These are phyloP conservation scores for Plasmodium fragile DNA, from an alignment of 169 alveolate genomes.

Conservation along the genomic window DNA sequence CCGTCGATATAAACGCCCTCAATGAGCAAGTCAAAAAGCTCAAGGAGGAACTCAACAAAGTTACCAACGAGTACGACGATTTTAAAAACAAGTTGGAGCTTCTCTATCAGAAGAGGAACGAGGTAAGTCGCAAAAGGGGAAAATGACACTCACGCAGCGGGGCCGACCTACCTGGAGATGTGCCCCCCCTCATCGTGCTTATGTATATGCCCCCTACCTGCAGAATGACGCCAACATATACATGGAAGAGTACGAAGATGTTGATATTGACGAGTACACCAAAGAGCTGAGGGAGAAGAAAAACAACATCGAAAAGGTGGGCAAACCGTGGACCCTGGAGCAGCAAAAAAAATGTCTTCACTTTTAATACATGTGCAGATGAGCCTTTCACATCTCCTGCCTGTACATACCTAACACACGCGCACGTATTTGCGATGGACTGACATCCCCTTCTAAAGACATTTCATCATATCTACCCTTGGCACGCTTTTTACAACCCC, in stretches of 20 bases:
- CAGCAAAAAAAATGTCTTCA: background rate
- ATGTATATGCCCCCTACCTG: background rate
- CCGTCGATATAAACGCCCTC: conserved; percentile 36
- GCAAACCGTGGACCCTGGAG: background rate
- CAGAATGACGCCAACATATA: conserved; percentile 61
- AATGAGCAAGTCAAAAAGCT: conserved; percentile 71
- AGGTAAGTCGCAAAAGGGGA: conserved; percentile 6
- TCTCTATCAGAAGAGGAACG: conserved; percentile 69
- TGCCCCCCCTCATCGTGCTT: background rate
- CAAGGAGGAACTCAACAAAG: conserved; percentile 51
- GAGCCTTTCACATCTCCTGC: background rate
- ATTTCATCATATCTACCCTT: background rate
- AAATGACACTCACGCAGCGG: background rate
- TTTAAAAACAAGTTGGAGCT: conserved; percentile 67
- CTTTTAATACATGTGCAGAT: background rate
- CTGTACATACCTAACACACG: background rate
- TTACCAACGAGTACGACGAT: conserved; percentile 69
- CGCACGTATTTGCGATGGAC: background rate
- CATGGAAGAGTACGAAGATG: conserved; percentile 73
- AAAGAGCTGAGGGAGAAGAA: conserved; percentile 47
- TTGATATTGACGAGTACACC: conserved; percentile 58
- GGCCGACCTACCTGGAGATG: background rate
- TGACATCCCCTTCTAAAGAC: background rate
- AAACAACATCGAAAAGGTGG: conserved; percentile 27
- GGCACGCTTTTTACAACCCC: background rate